Conservation (phyloP, 768 basidiomycete species). For the Aureoboletus auriporus region DNA sequence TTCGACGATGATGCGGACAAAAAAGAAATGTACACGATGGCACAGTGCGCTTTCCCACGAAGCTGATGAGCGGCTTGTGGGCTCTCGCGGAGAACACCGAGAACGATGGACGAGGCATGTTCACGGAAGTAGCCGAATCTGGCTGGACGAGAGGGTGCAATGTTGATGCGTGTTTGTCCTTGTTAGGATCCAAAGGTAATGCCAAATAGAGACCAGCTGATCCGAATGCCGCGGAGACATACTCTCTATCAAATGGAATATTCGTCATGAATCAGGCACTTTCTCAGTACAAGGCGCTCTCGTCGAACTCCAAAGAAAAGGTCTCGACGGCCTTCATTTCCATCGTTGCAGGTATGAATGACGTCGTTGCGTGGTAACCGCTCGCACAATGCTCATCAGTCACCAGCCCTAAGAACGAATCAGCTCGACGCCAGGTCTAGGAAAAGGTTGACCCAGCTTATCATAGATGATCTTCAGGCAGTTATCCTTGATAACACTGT, state of each 20-base stretch:
- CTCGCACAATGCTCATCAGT: slow-evolving; percentile 6
- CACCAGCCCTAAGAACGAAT: slow-evolving; percentile 12
- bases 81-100: slow-evolving; percentile 37
- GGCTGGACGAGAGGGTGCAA: too few relatives aligned
- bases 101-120: slow-evolving; percentile 33
- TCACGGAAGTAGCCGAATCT: too few relatives aligned
- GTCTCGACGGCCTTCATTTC: slow-evolving; percentile 7
- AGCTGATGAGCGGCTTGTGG: slow-evolving; percentile 60
- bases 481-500: slow-evolving; percentile 34
- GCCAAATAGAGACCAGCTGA: slow-evolving; percentile 7
- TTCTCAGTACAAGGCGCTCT: slow-evolving; percentile 17
- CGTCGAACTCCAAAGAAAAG: slow-evolving; percentile 3
- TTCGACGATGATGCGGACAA: not conserved
- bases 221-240: too few relatives aligned
- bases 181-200: slow-evolving; percentile 18
- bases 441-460: slow-evolving; percentile 48
- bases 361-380: slow-evolving; percentile 3
- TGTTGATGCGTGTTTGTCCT: slow-evolving; percentile 14
- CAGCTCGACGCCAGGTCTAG: slow-evolving; percentile 41
- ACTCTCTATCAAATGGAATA: too few relatives aligned
- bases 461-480: slow-evolving; percentile 58
- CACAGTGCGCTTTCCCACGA: slow-evolving; percentile 55
- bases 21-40: slow-evolving; percentile 37
- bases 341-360: slow-evolving; percentile 15
- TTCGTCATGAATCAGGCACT: slow-evolving; percentile 14